Conservation (phyloP, 495 filamentous ascomycete genomes). For the Tuber indicum region DNA sequence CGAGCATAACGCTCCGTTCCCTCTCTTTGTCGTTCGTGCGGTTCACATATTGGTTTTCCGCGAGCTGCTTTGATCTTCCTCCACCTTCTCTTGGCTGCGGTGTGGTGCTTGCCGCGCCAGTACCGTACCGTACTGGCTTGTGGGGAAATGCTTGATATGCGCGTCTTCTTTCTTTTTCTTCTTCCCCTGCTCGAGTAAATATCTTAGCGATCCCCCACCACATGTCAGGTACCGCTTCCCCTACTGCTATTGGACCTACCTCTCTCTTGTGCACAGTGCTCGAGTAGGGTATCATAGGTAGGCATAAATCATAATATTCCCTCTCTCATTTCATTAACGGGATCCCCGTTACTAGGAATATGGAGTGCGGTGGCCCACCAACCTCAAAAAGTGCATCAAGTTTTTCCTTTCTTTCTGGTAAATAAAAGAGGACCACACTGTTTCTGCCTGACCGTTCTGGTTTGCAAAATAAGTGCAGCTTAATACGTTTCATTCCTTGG, state of each 20-base stretch:
- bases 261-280: background rate
- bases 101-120: background rate
- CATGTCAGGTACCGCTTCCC: background rate
- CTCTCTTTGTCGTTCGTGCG: background rate
- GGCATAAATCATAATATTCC: background rate
- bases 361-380: background rate
- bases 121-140: no score
- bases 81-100: background rate
- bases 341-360: background rate
- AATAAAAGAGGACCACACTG: background rate
- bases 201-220: background rate
- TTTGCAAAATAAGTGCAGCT: constrained; percentile 1
- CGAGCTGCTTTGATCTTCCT: background rate
- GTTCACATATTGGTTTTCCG: background rate
- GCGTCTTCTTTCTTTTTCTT: background rate
- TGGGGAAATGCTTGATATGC: background rate
- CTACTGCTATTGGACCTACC: background rate
- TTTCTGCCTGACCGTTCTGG: background rate
- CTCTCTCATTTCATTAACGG: background rate
- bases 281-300: background rate
- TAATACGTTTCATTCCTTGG: background rate
- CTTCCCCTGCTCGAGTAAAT: no score
- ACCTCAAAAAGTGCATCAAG: background rate
- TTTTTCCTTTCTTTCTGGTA: background rate
- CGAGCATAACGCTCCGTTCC: background rate